A percentile compares a stretch with the other conserved stretches of the same genome.
These are phyloP conservation scores for Myxozyma geophila DNA, from an alignment of 805 yeast genomes.

Conservation along the genomic window DNA sequence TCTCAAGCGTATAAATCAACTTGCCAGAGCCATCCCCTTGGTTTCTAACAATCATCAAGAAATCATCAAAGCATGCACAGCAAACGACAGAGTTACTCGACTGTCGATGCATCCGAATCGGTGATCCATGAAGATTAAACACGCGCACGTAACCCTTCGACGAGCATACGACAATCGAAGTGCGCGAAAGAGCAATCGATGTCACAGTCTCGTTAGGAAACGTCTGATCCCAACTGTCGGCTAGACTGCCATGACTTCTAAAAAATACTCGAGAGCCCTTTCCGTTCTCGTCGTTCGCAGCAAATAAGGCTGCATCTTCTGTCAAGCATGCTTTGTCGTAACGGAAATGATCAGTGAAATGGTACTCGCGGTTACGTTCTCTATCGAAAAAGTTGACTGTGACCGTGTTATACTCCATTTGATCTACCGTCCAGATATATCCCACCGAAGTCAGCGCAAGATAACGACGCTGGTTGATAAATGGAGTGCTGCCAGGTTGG, in stretches of 20 bases:
- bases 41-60: conserved; percentile 58
- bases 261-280: conserved; percentile 55
- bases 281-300: conserved; percentile 10
- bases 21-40: conserved; percentile 40
- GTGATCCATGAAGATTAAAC: conserved; percentile 74
- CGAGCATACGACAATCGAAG: conserved; percentile 69
- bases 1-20: conserved; percentile 55
- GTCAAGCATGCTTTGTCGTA: conserved; percentile 78
- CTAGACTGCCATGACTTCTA: conserved; percentile 67
- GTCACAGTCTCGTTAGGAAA: conserved; percentile 55
- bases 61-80: conserved; percentile 63
- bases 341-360: conserved; percentile 73
- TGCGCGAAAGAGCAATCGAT: conserved; percentile 67
- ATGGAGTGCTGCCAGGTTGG: conserved; percentile 89
- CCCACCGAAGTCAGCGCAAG: conserved; percentile 57
- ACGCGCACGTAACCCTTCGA: conserved; percentile 73
- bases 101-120: conserved; percentile 61
- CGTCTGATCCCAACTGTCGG: conserved; percentile 64
- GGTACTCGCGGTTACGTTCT: conserved; percentile 74
- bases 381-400: conserved; percentile 88
- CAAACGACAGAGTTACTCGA: conserved; percentile 75
- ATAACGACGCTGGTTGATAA: conserved; percentile 71
- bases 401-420: conserved; percentile 65
- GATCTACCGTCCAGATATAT: conserved; percentile 76
- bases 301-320: conserved; percentile 44